Conservation (phyloP, 768 basidiomycete genomes). For the Lactifluus echinatus region DNA sequence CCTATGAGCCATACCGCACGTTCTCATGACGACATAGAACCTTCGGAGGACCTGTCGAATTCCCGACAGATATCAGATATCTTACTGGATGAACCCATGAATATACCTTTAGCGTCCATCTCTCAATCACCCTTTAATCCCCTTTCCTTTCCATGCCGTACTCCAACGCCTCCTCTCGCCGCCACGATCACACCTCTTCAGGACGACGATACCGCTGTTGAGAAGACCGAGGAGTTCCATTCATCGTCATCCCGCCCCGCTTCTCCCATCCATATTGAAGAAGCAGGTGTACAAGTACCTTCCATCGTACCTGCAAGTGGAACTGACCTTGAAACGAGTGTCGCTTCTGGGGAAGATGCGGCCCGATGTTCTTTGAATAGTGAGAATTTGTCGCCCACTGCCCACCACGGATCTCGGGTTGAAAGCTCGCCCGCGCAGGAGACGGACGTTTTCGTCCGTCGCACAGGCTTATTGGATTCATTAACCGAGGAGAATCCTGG, state of each 20-base stretch:
- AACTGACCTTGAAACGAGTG: not conserved
- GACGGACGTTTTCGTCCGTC: not conserved
- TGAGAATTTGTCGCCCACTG: not conserved
- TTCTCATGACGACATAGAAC: not conserved
- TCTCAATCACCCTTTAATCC: not conserved
- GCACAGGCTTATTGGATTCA: conserved; percentile 2
- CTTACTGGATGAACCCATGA: not conserved
- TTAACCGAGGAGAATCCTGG: not conserved
- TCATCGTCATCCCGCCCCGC: not conserved
- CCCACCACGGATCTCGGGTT: not conserved
- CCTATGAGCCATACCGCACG: not conserved
- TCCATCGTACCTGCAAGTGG: not conserved
- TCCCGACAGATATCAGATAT: not conserved
- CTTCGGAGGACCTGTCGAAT: not conserved
- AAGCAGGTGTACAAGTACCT: not conserved
- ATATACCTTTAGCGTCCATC: not conserved
- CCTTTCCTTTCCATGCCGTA: conserved; percentile 11
- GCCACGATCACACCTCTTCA: conserved; percentile 9
- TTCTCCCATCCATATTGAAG: not conserved
- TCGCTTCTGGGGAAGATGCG: not conserved
- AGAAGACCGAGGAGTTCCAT: not conserved
- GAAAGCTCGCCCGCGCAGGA: not conserved
- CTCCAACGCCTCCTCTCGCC: conserved; percentile 14
- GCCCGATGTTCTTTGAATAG: not conserved
- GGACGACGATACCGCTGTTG: conserved; percentile 3